Conservation (phyloP, 1,284 basidiomycete species). For the Cerioporus squamosus region DNA sequence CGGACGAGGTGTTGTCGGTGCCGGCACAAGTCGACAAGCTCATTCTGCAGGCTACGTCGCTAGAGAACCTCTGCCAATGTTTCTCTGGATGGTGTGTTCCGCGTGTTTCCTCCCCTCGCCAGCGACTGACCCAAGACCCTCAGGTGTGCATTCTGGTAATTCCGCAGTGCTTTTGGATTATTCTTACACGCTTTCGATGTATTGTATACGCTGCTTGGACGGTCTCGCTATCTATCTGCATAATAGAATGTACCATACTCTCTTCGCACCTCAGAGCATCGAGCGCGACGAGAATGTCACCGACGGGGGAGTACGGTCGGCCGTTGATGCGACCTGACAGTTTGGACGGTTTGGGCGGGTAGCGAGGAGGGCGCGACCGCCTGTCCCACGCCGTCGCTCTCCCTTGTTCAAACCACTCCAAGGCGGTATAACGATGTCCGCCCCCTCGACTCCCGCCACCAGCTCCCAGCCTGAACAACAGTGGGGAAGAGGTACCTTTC, state of each 20-base stretch:
- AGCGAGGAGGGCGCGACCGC: constrained; percentile 19
- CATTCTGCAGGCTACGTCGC: constrained; percentile 87
- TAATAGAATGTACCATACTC: constrained; percentile 21
- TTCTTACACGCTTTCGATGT: constrained; percentile 19
- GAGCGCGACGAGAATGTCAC: background rate
- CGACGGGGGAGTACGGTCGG: constrained; percentile 3
- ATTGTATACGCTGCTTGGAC: constrained; percentile 16
- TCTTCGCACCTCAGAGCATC: background rate
- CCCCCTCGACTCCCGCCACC: constrained; percentile 10
- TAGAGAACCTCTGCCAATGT: constrained; percentile 94
- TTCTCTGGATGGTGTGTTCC: constrained; percentile 88
- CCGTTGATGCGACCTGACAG: constrained; percentile 9
- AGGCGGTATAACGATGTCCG: constrained; percentile 25
- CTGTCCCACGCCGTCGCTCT: constrained; percentile 24
- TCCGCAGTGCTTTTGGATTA: constrained; percentile 1
- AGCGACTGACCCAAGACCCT: no score
- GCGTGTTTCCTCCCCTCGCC: no score
- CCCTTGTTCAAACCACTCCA: constrained; percentile 12
- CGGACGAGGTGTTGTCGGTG: constrained; percentile 74
- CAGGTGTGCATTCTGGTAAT: constrained; percentile 50
- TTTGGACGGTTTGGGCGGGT: constrained; percentile 17
- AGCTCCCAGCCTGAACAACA: constrained; percentile 17
- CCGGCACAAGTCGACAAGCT: constrained; percentile 87
- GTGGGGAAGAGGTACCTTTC: constrained; percentile 33
- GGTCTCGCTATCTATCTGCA: constrained; percentile 6